phyloP scores from a whole-genome alignment of 2,329 filamentous ascomycete genomes.

The Apiospora pterosperma region DNA sequence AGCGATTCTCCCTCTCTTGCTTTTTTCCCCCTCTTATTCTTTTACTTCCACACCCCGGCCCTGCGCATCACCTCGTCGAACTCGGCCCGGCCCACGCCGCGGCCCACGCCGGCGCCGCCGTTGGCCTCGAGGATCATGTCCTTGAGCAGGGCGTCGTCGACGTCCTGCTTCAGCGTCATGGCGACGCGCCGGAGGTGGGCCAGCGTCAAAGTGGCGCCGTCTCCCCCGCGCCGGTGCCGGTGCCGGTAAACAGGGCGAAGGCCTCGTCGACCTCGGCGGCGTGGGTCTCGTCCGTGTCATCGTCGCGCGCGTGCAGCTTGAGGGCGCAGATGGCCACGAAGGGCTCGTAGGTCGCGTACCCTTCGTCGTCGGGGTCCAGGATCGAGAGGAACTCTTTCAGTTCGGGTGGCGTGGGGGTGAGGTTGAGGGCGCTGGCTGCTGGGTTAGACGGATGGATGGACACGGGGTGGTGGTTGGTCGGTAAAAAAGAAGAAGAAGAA shows the following conservation, averaged over 20 bases:
- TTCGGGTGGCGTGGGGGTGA: conserved; percentile 64
- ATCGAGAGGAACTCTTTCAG: conserved; percentile 73
- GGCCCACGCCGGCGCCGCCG: conserved; percentile 67
- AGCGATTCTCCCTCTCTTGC: too few relatives aligned
- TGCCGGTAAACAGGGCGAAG: conserved; percentile 73
- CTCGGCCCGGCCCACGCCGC: conserved; percentile 72
- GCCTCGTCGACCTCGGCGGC: conserved; percentile 74
- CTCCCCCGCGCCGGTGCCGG: conserved; percentile 17
- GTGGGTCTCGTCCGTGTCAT: conserved; percentile 49
- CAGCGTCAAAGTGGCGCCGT: conserved; percentile 64
- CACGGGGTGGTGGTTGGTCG: not conserved
- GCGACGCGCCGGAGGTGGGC: conserved; percentile 76
- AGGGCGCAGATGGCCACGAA: conserved; percentile 89
- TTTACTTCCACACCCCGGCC: conserved; percentile 75
- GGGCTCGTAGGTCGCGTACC: conserved; percentile 72
- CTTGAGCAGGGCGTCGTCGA: conserved; percentile 76
- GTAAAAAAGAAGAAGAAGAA: conserved; percentile 6
- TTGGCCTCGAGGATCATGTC: conserved; percentile 98
- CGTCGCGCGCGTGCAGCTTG: conserved; percentile 65
- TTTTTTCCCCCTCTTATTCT: not conserved
- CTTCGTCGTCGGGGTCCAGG: conserved; percentile 78
- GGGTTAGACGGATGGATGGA: not conserved
- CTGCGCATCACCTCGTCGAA: conserved; percentile 84
- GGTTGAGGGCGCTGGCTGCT: conserved; percentile 72
- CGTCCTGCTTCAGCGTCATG: conserved; percentile 76